Conservation (phyloP, 176 grass and related monocot genomes). For the Panicum miliaceum region DNA sequence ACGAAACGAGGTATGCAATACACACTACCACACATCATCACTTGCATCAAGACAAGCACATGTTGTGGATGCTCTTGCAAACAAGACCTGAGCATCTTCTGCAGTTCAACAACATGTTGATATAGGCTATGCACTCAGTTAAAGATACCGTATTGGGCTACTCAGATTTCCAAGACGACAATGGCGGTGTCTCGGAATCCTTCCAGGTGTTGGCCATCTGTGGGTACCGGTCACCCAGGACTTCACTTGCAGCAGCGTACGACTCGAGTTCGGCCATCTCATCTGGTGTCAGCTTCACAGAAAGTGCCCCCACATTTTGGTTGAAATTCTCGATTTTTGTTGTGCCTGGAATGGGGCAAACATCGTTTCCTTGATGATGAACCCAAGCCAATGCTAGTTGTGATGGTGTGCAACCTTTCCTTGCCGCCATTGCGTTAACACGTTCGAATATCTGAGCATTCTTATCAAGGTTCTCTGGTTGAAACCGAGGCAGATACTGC, state of each 20-base stretch:
- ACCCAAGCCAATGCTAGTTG: conserved; percentile 66
- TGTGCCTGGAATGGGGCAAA: conserved; percentile 69
- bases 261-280: conserved; percentile 65
- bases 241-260: conserved; percentile 16
- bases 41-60: no score
- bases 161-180: conserved; percentile 46
- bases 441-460: conserved; percentile 51
- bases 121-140: neutral
- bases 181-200: conserved; percentile 49
- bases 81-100: no score
- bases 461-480: conserved; percentile 51
- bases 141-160: neutral
- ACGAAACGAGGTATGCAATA: no score
- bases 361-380: conserved; percentile 59
- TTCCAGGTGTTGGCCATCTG: conserved; percentile 22
- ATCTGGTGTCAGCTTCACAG: conserved; percentile 43
- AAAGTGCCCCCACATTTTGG: conserved; percentile 56
- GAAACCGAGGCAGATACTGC: conserved; percentile 51
- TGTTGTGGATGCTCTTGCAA: no score
- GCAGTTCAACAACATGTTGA: no score
- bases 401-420: conserved; percentile 63
- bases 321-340: conserved; percentile 63
- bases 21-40: no score
- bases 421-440: conserved; percentile 44
- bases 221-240: conserved; percentile 31